Conservation (phyloP, 1,284 basidiomycete genomes). For the Papiliotrema terrestris region DNA sequence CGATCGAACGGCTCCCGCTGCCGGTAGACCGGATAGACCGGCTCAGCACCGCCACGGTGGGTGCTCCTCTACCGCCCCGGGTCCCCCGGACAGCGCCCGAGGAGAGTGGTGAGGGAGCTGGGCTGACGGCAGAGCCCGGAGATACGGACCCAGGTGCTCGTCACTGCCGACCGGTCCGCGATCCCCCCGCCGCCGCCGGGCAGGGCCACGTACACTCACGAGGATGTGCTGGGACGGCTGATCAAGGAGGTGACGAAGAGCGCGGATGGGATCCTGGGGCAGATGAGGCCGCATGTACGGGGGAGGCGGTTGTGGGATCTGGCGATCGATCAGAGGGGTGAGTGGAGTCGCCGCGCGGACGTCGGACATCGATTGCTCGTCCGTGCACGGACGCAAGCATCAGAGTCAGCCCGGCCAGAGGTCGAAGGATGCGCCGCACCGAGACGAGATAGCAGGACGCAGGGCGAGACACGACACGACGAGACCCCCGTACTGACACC, state of each 20-base stretch:
- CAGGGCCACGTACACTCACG: constrained; percentile 13
- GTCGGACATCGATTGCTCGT: background rate
- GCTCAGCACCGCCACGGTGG: constrained; percentile 24
- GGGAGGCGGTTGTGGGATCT: constrained; percentile 28
- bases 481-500: background rate
- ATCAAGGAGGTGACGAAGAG: constrained; percentile 25
- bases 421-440: background rate
- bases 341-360: constrained; percentile 6
- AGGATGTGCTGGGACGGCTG: constrained; percentile 20
- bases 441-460: no score
- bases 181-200: constrained; percentile 31
- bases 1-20: constrained; percentile 71
- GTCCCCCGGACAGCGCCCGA: background rate
- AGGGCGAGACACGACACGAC: background rate
- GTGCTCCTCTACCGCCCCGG: constrained; percentile 5
- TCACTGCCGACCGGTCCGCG: constrained; percentile 32
- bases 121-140: constrained; percentile 12
- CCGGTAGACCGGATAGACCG: constrained; percentile 61
- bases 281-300: constrained; percentile 10
- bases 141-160: constrained; percentile 24
- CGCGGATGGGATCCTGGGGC: constrained; percentile 31
- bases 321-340: constrained; percentile 11
- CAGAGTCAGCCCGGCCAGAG: background rate
- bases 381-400: background rate
- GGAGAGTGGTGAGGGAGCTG: background rate